Percentiles rank a stretch among this genome's conserved stretches.
These are phyloP conservation scores for Silene coronaria DNA, from an alignment of 179 eudicot species.

Conservation along the genomic window DNA sequence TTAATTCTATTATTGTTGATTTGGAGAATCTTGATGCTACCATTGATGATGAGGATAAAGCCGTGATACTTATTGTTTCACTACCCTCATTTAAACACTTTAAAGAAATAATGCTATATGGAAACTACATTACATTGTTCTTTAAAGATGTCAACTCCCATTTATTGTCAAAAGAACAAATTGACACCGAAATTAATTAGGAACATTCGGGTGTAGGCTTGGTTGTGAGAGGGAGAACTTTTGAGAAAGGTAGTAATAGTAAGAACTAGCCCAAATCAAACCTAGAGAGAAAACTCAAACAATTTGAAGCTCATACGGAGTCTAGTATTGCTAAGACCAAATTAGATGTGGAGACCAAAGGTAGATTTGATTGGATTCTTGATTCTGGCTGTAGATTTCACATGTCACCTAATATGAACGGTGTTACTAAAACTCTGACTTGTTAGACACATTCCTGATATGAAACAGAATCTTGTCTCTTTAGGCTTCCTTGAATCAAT, in stretches of 20 bases:
- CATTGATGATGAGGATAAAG: neutral
- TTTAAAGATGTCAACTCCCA: conserved; percentile 2
- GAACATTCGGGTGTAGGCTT: neutral
- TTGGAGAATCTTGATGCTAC: no score
- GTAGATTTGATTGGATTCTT: conserved; percentile 1
- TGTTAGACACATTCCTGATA: neutral
- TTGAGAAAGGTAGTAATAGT: neutral
- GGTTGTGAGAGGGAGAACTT: neutral
- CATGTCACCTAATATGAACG: neutral
- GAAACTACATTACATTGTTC: neutral
- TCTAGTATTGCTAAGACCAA: neutral
- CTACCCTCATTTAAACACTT: no score
- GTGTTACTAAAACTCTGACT: neutral
- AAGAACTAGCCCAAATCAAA: neutral
- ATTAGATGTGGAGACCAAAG: neutral
- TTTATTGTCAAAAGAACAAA: conserved; percentile 9
- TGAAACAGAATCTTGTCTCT: neutral
- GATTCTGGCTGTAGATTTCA: neutral
- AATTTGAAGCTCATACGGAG: neutral
- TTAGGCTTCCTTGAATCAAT: conserved; percentile 2
- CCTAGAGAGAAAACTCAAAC: neutral
- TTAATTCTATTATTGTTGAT: no score
- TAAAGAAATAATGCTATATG: conserved; percentile 8
- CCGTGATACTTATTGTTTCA: no score
- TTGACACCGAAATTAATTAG: neutral